A percentile compares a stretch with the other conserved stretches of the same genome.
Evolutionary conservation across 805 yeast genomes (phyloP).

Genomic region (Myxozyma sirexii): DNA sequence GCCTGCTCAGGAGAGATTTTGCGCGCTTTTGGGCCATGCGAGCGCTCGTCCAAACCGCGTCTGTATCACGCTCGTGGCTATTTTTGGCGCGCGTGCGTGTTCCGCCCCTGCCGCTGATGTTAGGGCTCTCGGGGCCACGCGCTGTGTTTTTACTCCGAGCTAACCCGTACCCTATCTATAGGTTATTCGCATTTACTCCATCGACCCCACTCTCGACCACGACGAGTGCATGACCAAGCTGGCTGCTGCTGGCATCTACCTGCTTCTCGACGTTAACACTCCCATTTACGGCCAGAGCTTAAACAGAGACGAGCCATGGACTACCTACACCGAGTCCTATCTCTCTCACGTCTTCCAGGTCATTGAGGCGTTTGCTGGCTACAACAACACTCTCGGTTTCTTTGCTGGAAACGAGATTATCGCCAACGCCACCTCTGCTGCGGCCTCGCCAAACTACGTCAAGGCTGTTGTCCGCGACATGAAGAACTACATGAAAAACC

Average conservation of each 20-base stretch:
- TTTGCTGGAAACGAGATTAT: conserved; percentile 92
- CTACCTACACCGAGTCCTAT: conserved; percentile 71
- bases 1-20: too few relatives aligned
- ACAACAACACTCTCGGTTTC: conserved; percentile 86
- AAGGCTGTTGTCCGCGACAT: conserved; percentile 81
- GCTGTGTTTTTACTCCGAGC: background rate
- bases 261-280: conserved; percentile 88
- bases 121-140: background rate
- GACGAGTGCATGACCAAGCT: conserved; percentile 88
- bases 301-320: conserved; percentile 94
- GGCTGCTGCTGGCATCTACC: conserved; percentile 90
- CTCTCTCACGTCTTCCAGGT: conserved; percentile 75
- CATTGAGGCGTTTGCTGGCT: conserved; percentile 76
- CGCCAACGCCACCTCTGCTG: conserved; percentile 70
- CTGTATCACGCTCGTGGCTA: background rate
- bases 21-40: background rate
- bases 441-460: conserved; percentile 68
- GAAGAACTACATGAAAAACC: conserved; percentile 57
- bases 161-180: conserved; percentile 19
- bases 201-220: conserved; percentile 80
- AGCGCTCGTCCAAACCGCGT: background rate
- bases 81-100: background rate
- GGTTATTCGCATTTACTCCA: conserved; percentile 84
- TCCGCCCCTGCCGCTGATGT: conserved; percentile 9
- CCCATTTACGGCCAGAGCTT: conserved; percentile 77